Conservation (phyloP, 495 filamentous ascomycete species). For the Penicillium fimorum region DNA sequence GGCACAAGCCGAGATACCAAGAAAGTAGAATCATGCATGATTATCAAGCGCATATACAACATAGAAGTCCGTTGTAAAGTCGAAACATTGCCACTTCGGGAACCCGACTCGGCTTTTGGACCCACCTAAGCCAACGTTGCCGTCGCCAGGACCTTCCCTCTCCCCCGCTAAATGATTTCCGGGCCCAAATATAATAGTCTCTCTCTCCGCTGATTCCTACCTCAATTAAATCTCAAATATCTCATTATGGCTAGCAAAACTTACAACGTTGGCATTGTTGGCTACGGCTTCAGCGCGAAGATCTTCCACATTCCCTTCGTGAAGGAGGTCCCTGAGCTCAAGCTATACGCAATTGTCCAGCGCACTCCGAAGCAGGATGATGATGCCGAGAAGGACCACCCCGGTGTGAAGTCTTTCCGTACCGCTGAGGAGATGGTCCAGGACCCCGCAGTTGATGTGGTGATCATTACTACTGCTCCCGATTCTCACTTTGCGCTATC, state of each 20-base stretch:
- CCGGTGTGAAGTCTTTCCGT: constrained; percentile 62
- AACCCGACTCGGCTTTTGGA: constrained; percentile 6
- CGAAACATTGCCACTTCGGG: constrained; percentile 3
- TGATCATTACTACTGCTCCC: constrained; percentile 74
- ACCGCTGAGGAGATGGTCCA: constrained; percentile 60
- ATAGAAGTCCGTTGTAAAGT: neutral
- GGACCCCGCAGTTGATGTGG: constrained; percentile 65
- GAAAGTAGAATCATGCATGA: neutral
- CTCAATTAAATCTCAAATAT: neutral
- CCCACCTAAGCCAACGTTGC: constrained; percentile 29
- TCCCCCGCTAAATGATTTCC: constrained; percentile 25
- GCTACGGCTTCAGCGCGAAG: constrained; percentile 80
- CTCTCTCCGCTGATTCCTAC: neutral
- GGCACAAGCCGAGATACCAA: constrained; percentile 1
- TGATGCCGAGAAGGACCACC: constrained; percentile 65
- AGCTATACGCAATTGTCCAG: constrained; percentile 77
- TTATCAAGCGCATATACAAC: neutral
- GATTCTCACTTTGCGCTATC: constrained; percentile 68
- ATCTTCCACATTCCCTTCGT: constrained; percentile 91
- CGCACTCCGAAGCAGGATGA: constrained; percentile 64
- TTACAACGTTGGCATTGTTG: constrained; percentile 60
- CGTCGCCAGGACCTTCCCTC: constrained; percentile 46
- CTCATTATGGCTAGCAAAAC: constrained; percentile 46
- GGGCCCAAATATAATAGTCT: constrained; percentile 21
- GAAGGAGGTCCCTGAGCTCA: constrained; percentile 58